Conservation (phyloP, 2,329 filamentous ascomycete genomes). For the Claviceps digitariae region DNA sequence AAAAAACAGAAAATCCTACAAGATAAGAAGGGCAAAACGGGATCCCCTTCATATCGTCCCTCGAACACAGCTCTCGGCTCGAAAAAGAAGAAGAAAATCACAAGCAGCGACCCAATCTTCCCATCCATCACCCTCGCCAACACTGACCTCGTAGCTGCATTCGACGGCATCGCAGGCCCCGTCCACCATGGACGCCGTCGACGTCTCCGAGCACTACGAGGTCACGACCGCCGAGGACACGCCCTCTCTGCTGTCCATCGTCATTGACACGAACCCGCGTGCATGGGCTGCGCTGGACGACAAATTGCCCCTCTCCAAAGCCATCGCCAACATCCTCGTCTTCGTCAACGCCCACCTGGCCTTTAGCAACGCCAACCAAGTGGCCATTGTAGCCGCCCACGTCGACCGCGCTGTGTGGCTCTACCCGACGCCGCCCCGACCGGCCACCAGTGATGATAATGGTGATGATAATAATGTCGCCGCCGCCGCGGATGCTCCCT, state of each 20-base stretch:
- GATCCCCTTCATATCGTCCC: no score
- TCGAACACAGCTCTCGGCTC: no score
- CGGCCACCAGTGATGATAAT: constrained; percentile 25
- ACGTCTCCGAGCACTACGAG: constrained; percentile 49
- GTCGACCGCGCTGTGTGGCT: constrained; percentile 78
- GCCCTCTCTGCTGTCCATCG: constrained; percentile 76
- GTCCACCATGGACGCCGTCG: constrained; percentile 36
- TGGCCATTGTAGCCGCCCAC: constrained; percentile 84
- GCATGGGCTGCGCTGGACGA: constrained; percentile 73
- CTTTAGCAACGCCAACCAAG: constrained; percentile 84
- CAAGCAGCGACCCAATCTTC: background rate
- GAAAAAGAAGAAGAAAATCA: background rate
- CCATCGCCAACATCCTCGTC: constrained; percentile 78
- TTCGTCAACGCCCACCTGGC: constrained; percentile 95
- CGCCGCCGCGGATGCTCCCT: constrained; percentile 20
- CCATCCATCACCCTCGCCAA: background rate
- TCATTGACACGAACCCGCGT: constrained; percentile 93
- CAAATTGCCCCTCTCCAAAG: constrained; percentile 66
- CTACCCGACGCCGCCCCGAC: constrained; percentile 48
- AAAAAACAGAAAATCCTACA: no score
- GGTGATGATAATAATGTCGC: constrained; percentile 18
- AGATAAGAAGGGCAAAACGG: no score
- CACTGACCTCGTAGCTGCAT: constrained; percentile 20
- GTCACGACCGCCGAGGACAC: constrained; percentile 39
- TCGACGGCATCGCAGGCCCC: constrained; percentile 8